Conservation (phyloP, 495 filamentous ascomycete genomes). For the Aspergillus haitiensis region DNA sequence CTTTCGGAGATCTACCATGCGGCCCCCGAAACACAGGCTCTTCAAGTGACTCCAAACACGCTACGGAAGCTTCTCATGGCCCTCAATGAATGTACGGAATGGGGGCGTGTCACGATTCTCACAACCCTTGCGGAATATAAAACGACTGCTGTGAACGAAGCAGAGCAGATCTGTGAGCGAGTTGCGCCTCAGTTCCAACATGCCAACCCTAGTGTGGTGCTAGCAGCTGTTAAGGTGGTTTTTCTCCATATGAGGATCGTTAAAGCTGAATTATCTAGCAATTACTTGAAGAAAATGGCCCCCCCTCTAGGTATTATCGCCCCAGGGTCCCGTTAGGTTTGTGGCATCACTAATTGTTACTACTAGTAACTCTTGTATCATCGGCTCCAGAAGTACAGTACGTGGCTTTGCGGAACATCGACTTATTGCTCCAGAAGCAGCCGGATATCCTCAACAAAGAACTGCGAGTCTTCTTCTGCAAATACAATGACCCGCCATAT, state of each 20-base stretch:
- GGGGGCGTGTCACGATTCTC: constrained; percentile 95
- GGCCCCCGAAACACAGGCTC: constrained; percentile 83
- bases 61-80: constrained; percentile 97
- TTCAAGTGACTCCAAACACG: constrained; percentile 74
- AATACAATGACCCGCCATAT: constrained; percentile 98
- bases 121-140: constrained; percentile 86
- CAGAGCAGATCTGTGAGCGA: constrained; percentile 97
- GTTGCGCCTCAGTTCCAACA: constrained; percentile 98
- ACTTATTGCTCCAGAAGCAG: constrained; percentile 90
- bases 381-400: constrained; percentile 97
- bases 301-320: constrained; percentile 74
- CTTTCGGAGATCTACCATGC: constrained; percentile 88
- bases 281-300: constrained; percentile 97
- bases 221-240: constrained; percentile 96
- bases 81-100: constrained; percentile 97
- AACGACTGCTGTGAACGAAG: constrained; percentile 84
- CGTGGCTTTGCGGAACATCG: constrained; percentile 93
- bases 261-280: constrained; percentile 70
- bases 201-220: constrained; percentile 93
- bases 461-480: constrained; percentile 98
- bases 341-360: constrained; percentile 15
- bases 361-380: constrained; percentile 85
- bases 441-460: constrained; percentile 97
- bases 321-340: not conserved
- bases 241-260: constrained; percentile 94